These are phyloP conservation scores for Hirsutella minnesotensis DNA, from an alignment of 2,329 filamentous ascomycete genomes.

Conservation along the genomic window DNA sequence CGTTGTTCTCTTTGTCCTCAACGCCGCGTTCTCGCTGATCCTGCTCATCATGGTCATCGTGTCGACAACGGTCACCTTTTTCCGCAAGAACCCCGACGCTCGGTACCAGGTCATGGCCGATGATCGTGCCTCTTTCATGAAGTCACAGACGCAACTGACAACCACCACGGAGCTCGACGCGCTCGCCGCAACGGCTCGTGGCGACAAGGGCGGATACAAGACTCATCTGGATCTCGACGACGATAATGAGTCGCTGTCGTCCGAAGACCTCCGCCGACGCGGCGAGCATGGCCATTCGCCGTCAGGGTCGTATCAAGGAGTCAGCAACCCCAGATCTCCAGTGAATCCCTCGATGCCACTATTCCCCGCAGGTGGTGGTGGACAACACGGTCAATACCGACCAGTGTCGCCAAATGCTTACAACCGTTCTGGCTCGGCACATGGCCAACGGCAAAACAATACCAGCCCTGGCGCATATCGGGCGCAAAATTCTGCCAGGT, in stretches of 20 bases:
- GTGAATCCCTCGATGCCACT: conserved; percentile 30
- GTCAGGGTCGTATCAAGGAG: conserved; percentile 14
- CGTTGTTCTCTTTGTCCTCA: conserved; percentile 78
- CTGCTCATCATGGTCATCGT: conserved; percentile 65
- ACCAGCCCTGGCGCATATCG: conserved; percentile 22
- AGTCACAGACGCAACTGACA: conserved; percentile 73
- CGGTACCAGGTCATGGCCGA: conserved; percentile 96
- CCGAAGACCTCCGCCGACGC: conserved; percentile 24
- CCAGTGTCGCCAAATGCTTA: conserved; percentile 23
- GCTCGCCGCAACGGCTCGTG: conserved; percentile 76
- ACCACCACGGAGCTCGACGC: conserved; percentile 80
- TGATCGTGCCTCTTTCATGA: conserved; percentile 94
- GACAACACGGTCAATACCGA: conserved; percentile 23
- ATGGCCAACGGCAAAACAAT: conserved; percentile 18
- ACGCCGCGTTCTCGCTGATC: conserved; percentile 72
- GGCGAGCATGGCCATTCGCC: conserved; percentile 15
- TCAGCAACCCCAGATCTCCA: conserved; percentile 16
- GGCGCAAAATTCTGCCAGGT: conserved; percentile 28
- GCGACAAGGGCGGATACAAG: conserved; percentile 53
- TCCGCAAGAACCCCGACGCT: conserved; percentile 87
- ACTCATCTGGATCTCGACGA: conserved; percentile 26
- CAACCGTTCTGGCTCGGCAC: conserved; percentile 6
- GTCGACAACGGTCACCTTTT: conserved; percentile 56
- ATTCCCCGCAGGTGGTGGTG: conserved; percentile 25
- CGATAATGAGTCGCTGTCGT: conserved; percentile 27